phyloP scores from a whole-genome alignment of 106 monocot species.

The Apostasia ramifera region DNA sequence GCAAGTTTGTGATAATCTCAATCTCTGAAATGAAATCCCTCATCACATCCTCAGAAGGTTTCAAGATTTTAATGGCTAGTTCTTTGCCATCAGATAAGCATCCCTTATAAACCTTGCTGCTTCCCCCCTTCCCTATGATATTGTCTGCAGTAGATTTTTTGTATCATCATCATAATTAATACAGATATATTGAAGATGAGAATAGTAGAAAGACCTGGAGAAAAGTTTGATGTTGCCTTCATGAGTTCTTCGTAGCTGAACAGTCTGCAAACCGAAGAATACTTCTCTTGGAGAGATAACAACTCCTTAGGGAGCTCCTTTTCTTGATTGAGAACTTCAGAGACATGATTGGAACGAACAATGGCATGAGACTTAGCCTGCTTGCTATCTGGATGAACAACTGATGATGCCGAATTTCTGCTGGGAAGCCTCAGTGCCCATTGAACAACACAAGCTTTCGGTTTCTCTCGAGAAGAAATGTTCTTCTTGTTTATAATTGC shows the following conservation, averaged over 20 bases:
- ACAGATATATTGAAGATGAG: neutral
- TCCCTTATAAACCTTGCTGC: conserved; percentile 62
- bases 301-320: conserved; percentile 32
- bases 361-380: conserved; percentile 1
- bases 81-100: conserved; percentile 34
- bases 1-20: conserved; percentile 57
- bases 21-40: conserved; percentile 58
- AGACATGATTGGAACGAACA: conserved; percentile 1
- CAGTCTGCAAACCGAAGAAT: conserved; percentile 45
- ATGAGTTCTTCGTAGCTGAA: conserved; percentile 58
- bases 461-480: conserved; percentile 6
- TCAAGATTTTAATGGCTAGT: conserved; percentile 65
- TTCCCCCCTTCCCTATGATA: conserved; percentile 70
- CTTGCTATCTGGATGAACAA: conserved; percentile 25
- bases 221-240: conserved; percentile 58
- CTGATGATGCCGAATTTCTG: conserved; percentile 16
- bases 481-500: conserved; percentile 14
- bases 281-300: conserved; percentile 39
- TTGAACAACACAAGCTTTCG: conserved; percentile 33
- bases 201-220: conserved; percentile 28
- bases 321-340: conserved; percentile 3
- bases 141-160: conserved; percentile 27
- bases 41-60: conserved; percentile 32
- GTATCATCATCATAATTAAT: conserved; percentile 3
- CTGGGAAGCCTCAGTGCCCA: conserved; percentile 57